A percentile compares a stretch with the other conserved stretches of the same genome.
phyloP scores from a whole-genome alignment of 495 filamentous ascomycete genomes.

The Friedmanniomyces simplex region DNA sequence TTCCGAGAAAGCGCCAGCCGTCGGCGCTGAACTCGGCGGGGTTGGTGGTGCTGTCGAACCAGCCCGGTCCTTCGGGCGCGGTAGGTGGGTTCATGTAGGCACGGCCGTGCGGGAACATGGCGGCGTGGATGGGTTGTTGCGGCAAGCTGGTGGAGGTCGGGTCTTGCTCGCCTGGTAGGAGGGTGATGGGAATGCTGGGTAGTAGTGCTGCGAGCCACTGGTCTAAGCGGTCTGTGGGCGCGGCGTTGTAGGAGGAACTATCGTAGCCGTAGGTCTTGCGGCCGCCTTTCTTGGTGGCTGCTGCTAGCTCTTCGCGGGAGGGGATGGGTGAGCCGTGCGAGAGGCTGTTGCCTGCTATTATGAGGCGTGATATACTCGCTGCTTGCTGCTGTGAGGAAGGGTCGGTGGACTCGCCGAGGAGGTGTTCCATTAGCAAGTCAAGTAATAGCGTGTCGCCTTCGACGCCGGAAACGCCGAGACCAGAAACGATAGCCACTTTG shows the following conservation, averaged over 20 bases:
- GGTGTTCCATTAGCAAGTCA: conserved; percentile 73
- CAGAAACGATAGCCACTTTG: conserved; percentile 80
- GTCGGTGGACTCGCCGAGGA: conserved; percentile 70
- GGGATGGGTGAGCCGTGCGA: conserved; percentile 37
- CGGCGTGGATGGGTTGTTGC: conserved; percentile 33
- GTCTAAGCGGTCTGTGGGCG: conserved; percentile 75
- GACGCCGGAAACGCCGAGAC: conserved; percentile 68
- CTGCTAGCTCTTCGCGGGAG: conserved; percentile 37
- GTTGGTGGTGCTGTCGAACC: conserved; percentile 87
- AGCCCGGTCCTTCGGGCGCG: conserved; percentile 43
- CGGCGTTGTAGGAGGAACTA: conserved; percentile 69
- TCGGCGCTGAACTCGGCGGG: conserved; percentile 85
- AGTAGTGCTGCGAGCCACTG: conserved; percentile 69
- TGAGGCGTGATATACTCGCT: conserved; percentile 65
- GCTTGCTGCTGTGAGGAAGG: conserved; percentile 45
- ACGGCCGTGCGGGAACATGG: conserved; percentile 48
- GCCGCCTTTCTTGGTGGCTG: conserved; percentile 34
- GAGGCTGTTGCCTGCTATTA: conserved; percentile 88
- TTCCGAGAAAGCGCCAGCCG: conserved; percentile 74
- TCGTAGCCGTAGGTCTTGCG: conserved; percentile 93
- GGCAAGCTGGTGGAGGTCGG: conserved; percentile 45
- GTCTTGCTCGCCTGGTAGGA: conserved; percentile 46
- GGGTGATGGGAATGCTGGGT: conserved; percentile 39
- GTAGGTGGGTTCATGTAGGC: conserved; percentile 48
- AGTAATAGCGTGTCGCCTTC: conserved; percentile 57